These are phyloP conservation scores for Fagopyrum homotropicum DNA, from an alignment of 148 eudicot genomes.

Conservation along the genomic window DNA sequence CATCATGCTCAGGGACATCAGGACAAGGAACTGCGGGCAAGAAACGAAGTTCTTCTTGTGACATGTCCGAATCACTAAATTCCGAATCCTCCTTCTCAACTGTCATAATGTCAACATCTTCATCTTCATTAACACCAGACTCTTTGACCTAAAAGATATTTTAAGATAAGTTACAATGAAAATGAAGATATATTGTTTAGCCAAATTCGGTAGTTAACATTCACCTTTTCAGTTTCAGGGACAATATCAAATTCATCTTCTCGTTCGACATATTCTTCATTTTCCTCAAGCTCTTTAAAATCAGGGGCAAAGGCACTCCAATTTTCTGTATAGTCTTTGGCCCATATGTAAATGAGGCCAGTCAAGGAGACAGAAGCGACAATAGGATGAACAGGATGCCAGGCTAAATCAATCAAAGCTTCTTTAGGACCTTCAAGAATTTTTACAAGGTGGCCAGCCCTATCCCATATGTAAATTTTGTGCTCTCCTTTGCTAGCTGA, in stretches of 20 bases:
- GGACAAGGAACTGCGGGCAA: conserved; percentile 73
- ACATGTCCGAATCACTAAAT: conserved; percentile 85
- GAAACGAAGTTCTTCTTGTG: conserved; percentile 74
- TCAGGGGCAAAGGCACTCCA: conserved; percentile 99
- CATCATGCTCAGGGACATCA: conserved; percentile 57
- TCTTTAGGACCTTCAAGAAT: conserved; percentile 96
- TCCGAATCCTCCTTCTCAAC: conserved; percentile 74
- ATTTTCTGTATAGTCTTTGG: conserved; percentile 90
- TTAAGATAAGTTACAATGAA: not conserved
- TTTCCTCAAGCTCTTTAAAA: conserved; percentile 96
- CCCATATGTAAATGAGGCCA: conserved; percentile 92
- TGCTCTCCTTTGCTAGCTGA: conserved; percentile 97
- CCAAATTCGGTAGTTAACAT: conserved; percentile 1
- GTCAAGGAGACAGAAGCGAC: conserved; percentile 84
- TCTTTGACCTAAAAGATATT: conserved; percentile 57
- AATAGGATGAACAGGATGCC: conserved; percentile 92
- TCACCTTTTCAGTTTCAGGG: conserved; percentile 80
- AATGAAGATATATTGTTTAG: not conserved
- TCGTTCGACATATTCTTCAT: conserved; percentile 95
- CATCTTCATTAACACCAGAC: conserved; percentile 64
- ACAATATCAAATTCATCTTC: conserved; percentile 94
- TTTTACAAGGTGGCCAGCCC: conserved; percentile 94
- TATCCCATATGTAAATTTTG: conserved; percentile 92
- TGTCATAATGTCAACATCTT: conserved; percentile 74
- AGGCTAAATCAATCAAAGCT: conserved; percentile 83